Evolutionary conservation across 148 eudicot species (phyloP).

Genomic region (Agrostemma githago): DNA sequence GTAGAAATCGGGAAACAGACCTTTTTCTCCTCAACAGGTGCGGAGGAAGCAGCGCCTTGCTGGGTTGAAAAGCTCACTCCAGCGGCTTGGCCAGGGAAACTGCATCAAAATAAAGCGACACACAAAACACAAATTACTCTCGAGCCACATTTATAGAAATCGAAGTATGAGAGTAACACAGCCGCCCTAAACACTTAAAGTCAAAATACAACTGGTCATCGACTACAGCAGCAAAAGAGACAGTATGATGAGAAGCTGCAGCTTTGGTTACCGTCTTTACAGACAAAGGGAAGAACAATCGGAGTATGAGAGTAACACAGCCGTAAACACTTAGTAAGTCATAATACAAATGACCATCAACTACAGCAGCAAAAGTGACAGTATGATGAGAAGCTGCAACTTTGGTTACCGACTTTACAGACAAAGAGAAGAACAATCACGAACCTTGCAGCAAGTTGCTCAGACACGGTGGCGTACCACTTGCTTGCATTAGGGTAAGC

Average conservation of each 20-base stretch:
- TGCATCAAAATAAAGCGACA: constrained; percentile 15
- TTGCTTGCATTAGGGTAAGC: constrained; percentile 20
- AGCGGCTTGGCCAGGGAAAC: constrained; percentile 87
- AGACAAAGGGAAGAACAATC: too few species aligned
- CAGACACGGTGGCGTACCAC: constrained; percentile 11
- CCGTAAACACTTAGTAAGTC: too few species aligned
- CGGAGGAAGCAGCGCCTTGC: constrained; percentile 38
- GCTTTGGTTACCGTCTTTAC: too few species aligned
- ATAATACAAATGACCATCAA: too few species aligned
- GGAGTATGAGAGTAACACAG: too few species aligned
- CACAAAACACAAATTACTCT: neutral
- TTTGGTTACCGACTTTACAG: too few species aligned
- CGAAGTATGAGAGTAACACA: neutral
- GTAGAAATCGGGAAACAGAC: constrained; percentile 24
- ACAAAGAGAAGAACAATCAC: neutral
- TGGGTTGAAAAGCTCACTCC: constrained; percentile 54
- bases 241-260: too few species aligned
- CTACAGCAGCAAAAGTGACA: neutral
- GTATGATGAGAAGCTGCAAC: too few species aligned
- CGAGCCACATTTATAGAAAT: neutral
- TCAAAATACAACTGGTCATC: too few species aligned
- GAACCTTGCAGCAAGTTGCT: constrained; percentile 21
- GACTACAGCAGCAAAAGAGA: too few species aligned
- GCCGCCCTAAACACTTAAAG: too few species aligned
- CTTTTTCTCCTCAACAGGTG: constrained; percentile 51